Base-by-base conservation (phyloP, 495 filamentous ascomycete genomes). In the Hypoxylon lienhwacheense region DNA sequence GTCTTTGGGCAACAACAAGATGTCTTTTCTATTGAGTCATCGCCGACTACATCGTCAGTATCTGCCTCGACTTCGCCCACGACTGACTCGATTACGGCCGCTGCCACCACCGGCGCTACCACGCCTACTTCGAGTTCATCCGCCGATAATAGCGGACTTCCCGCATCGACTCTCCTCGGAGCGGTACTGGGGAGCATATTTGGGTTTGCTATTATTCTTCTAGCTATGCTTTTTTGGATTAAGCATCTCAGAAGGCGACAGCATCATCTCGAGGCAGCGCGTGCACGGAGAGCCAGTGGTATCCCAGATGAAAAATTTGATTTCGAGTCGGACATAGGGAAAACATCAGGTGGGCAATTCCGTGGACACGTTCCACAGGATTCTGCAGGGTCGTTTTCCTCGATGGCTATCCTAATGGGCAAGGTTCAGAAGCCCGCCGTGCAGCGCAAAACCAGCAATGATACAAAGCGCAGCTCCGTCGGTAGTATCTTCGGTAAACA, bases 121-220 rank as follows among this genome's bases (percentile, higher is more conserved):
- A n/a, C n/a, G n/a, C n/a, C n/a, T n/a, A n/a, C n/a, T n/a, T n/a
- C n/a, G n/a, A n/a, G n/a, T n/a, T n/a, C n/a, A n/a, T n/a, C n/a
- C n/a, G n/a, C 68, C 15, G 55, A 66, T 1, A 67, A 66, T 22
- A 66, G 64, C 35, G 67, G 46, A 41, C 64, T 77, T 24, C 75
- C 73, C 32, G 72, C 82, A 10, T 78, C 77, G 16, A 73, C 77
- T 12, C 85, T 95, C 24, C 79, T 98, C 1, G 90, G 87, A 37
- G 86, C 85, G 29, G 86, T 87, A 1, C 78, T 98, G 0, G 90
- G 91, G 3, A 82, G 84, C 11, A 80, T 96, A 16, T 78, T 90
- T 45, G 90, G 86, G 1, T 68, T 87, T 37, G 85, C 81, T 11
- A 67, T 85, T 1, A 66, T 97, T 7, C 69, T 97, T n/a, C 73